Percentiles rank a stretch among this genome's conserved stretches.
Evolutionary conservation across 1,284 basidiomycete genomes (phyloP).

Genomic region (Marasmius oreades): DNA sequence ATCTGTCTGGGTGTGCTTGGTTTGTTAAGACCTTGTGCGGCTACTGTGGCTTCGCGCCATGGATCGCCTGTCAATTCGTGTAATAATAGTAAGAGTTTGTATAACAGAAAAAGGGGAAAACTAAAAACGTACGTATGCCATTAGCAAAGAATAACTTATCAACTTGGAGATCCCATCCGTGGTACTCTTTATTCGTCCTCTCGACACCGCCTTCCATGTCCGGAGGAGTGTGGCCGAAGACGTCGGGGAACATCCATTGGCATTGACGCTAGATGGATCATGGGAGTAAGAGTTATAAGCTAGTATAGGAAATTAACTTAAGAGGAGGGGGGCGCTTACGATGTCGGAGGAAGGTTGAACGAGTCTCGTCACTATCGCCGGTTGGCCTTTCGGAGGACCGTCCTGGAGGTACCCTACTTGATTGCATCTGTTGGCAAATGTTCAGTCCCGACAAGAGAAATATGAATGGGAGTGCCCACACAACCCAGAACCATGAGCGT

Average conservation of each 20-base stretch:
- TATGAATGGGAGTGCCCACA: constrained; percentile 30
- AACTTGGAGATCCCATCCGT: neutral
- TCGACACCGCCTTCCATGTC: neutral
- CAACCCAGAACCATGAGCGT: constrained; percentile 62
- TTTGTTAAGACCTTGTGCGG: neutral
- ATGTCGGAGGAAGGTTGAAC: constrained; percentile 57
- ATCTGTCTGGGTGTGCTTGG: neutral
- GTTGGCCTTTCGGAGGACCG: too few relatives aligned
- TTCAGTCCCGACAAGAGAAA: neutral
- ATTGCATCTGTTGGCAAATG: constrained; percentile 48
- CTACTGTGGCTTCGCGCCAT: neutral
- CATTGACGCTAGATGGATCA: constrained; percentile 69
- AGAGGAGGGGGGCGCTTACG: too few relatives aligned
- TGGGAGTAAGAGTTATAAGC: neutral
- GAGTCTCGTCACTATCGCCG: constrained; percentile 60
- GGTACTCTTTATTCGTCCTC: neutral
- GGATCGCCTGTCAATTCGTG: neutral
- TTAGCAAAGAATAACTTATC: neutral
- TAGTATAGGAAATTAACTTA: neutral
- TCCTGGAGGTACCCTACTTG: constrained; percentile 64
- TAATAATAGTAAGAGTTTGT: neutral
- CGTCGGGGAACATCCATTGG: constrained; percentile 53
- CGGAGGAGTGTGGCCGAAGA: constrained; percentile 36
- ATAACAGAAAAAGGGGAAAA: neutral
- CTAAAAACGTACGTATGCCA: neutral